Base-by-base conservation (phyloP, 257 asterid species). In the Solanum ahanhuiri region DNA sequence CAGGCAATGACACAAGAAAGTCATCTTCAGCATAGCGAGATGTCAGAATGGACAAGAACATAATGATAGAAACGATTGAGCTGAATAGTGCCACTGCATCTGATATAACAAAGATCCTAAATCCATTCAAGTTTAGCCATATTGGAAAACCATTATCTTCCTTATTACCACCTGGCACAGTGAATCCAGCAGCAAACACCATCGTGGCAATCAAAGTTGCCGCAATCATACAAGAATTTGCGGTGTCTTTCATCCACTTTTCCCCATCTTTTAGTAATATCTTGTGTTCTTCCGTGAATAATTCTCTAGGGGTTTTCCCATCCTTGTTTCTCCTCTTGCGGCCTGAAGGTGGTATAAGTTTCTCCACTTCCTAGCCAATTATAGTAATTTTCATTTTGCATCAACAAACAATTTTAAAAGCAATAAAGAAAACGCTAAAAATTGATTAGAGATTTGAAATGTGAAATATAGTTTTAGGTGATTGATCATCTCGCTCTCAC, bases 171-270 rank as follows among this genome's bases (percentile, higher is more conserved):
- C 93, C 91, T 2, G 92, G 91, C 7, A 89, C 84, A 0, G 92
- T 89, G 76, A 91, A 91, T 5, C 86, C 86, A 7, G 93, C 89
- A 7, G 93, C 89, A 43, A 90, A 91, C 45, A 73, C 87, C 35
- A 91, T 89, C 2, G 90, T 91, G 58, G 92, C 76, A 17, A 88
- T 91, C 15, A 90, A 84, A 45, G 90, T 87, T 33, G 90, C 88
- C 1, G 71, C 90, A 15, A 91, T 75, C 93, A 90, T 88, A 69
- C 91, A 90, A 12, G 89, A 90, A 67, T 83, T 90, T 4, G 90
- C 89, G 2, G 91, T 91, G 37, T 87, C 87, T 48, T 87, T 90
- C 91, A 90, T 88, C 91, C 90, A 91, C 20, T 67, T 86, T 35
- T 88, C 89, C 10, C 93, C 92, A 28, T 86, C 89, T 81, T 85